Percentiles rank a stretch among this genome's conserved stretches.
Evolutionary conservation across 208 protist genomes (phyloP).

Genomic region (Leishmania arabica): DNA sequence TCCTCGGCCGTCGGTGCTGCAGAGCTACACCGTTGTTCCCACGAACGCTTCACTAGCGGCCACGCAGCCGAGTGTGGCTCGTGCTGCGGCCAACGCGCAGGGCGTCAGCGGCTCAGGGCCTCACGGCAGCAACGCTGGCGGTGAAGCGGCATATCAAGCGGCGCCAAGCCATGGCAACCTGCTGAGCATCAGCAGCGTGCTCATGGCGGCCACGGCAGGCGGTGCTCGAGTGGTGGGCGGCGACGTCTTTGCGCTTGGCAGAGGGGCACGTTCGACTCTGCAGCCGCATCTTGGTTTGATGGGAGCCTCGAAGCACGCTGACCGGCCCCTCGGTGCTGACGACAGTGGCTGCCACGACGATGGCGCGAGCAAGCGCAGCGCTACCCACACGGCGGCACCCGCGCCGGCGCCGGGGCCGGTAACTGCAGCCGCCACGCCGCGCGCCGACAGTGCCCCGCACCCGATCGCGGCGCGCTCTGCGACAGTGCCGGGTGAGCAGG

Average conservation of each 20-base stretch:
- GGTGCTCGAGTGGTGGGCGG: not conserved
- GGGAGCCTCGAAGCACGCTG: not conserved
- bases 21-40: slow-evolving; percentile 20
- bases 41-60: not conserved
- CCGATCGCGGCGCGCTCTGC: not conserved
- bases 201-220: slow-evolving; percentile 3
- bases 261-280: not conserved
- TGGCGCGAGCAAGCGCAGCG: not conserved
- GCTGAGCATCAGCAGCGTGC: slow-evolving; percentile 2
- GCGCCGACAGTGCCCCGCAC: not conserved
- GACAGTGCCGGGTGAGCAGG: not conserved
- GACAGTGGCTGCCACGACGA: not conserved
- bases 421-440: not conserved
- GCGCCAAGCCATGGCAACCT: not conserved
- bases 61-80: not conserved
- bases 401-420: not conserved
- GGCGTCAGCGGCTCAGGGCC: not conserved
- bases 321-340: not conserved
- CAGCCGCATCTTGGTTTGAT: not conserved
- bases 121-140: not conserved
- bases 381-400: not conserved
- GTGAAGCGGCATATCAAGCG: not conserved
- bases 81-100: not conserved
- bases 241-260: slow-evolving; percentile 26
- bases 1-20: slow-evolving; percentile 22